A percentile compares a stretch with the other conserved stretches of the same genome.
phyloP scores from a whole-genome alignment of 1,284 basidiomycete genomes.

The Malassezia slooffiae region DNA sequence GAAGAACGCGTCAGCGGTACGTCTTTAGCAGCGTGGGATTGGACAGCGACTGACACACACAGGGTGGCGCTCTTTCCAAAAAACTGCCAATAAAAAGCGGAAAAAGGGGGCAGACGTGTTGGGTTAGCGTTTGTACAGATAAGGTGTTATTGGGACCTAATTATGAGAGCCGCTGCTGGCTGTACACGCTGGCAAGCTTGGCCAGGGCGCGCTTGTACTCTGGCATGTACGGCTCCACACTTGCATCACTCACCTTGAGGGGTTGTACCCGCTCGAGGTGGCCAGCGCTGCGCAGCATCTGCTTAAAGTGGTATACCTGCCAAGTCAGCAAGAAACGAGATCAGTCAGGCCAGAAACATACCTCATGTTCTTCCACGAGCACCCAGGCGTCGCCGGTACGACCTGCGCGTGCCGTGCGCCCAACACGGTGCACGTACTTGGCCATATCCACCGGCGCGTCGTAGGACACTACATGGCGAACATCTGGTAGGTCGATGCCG shows the following conservation, averaged over 20 bases:
- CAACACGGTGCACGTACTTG: constrained; percentile 93
- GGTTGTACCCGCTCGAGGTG: constrained; percentile 18
- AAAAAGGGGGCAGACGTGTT: constrained; percentile 31
- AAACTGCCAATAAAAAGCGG: constrained; percentile 27
- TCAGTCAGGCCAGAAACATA: no score
- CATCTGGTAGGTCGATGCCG: constrained; percentile 87
- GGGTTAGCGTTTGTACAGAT: constrained; percentile 13
- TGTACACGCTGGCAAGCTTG: constrained; percentile 23
- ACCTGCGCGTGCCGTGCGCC: constrained; percentile 84
- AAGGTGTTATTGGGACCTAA: no score
- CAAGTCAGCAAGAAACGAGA: no score
- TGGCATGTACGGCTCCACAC: constrained; percentile 14
- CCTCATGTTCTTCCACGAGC: constrained; percentile 88
- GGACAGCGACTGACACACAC: no score
- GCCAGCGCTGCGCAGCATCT: constrained; percentile 10
- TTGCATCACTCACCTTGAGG: constrained; percentile 20
- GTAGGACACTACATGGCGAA: constrained; percentile 84
- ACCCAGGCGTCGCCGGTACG: constrained; percentile 79
- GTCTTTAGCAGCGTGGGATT: no score
- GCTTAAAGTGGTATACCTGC: constrained; percentile 49
- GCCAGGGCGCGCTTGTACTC: constrained; percentile 25
- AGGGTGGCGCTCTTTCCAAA: constrained; percentile 38
- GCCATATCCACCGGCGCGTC: constrained; percentile 92
- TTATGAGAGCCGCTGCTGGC: constrained; percentile 11
- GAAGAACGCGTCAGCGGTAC: constrained; percentile 40